Percentiles rank a stretch among this genome's conserved stretches.
phyloP scores from a whole-genome alignment of 2,329 filamentous ascomycete genomes.

The Fusarium falciforme region DNA sequence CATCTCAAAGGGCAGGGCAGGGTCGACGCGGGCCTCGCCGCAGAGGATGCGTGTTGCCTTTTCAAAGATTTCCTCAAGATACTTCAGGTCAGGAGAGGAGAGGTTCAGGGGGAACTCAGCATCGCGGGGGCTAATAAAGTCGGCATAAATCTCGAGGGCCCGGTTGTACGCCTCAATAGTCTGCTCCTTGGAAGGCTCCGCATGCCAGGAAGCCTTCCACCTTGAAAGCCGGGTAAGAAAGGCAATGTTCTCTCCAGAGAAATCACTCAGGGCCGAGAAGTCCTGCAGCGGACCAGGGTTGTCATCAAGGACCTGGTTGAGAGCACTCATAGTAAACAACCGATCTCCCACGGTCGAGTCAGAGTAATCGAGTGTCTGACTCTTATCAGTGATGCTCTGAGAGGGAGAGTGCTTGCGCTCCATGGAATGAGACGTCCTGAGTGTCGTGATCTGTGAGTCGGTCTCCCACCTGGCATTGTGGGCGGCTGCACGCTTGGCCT shows the following conservation, averaged over 20 bases:
- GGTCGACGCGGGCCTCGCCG: constrained; percentile 51
- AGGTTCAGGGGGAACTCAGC: constrained; percentile 76
- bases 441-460: constrained; percentile 12
- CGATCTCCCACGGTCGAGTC: constrained; percentile 48
- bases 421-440: constrained; percentile 27
- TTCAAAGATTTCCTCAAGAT: constrained; percentile 68
- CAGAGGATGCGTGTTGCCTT: constrained; percentile 57
- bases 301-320: constrained; percentile 68
- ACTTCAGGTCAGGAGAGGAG: constrained; percentile 62
- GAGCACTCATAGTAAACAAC: constrained; percentile 68
- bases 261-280: constrained; percentile 73
- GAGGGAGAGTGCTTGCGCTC: background rate
- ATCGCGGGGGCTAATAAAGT: constrained; percentile 68
- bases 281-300: constrained; percentile 69
- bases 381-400: constrained; percentile 3
- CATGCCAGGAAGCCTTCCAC: constrained; percentile 60
- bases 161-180: constrained; percentile 63
- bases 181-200: background rate
- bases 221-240: constrained; percentile 69
- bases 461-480: constrained; percentile 13
- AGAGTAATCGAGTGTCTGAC: background rate
- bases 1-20: constrained; percentile 51
- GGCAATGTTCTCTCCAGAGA: constrained; percentile 77
- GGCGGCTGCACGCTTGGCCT: constrained; percentile 47
- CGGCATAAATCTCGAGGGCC: constrained; percentile 70